phyloP scores from a whole-genome alignment of 2,329 filamentous ascomycete species.

The Talaromyces sp. region DNA sequence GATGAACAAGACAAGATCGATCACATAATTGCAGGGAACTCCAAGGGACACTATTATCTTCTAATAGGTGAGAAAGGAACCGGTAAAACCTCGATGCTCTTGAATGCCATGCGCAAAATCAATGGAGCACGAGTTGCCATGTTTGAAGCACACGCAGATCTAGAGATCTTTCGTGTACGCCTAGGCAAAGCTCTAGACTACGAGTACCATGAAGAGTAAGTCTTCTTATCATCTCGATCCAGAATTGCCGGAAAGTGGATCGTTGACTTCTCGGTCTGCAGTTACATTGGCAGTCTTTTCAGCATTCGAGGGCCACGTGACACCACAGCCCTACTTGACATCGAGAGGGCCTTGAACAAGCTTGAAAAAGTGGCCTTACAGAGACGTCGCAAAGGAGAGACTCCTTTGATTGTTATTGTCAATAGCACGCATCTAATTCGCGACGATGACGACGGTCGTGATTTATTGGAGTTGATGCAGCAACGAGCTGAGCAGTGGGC shows the following conservation, averaged over 20 bases:
- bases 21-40: slow-evolving; percentile 68
- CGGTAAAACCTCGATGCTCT: slow-evolving; percentile 92
- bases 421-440: slow-evolving; percentile 89
- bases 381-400: slow-evolving; percentile 54
- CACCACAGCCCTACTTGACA: slow-evolving; percentile 85
- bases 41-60: slow-evolving; percentile 80
- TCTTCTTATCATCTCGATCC: neutral
- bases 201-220: slow-evolving; percentile 93
- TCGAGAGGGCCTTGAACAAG: slow-evolving; percentile 96
- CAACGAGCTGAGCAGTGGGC: slow-evolving; percentile 97
- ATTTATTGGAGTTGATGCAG: slow-evolving; percentile 89
- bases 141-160: slow-evolving; percentile 92
- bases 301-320: slow-evolving; percentile 89
- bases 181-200: slow-evolving; percentile 92
- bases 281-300: slow-evolving; percentile 81
- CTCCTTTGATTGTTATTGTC: slow-evolving; percentile 84
- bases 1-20: slow-evolving; percentile 79
- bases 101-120: slow-evolving; percentile 91
- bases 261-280: slow-evolving; percentile 20
- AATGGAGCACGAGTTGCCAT: slow-evolving; percentile 86
- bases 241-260: neutral
- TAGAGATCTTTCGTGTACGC: slow-evolving; percentile 89
- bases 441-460: slow-evolving; percentile 87
- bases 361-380: slow-evolving; percentile 85
- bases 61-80: slow-evolving; percentile 93